These are phyloP conservation scores for Fraxinus velutina DNA, from an alignment of 305 asterid species.

Conservation along the genomic window DNA sequence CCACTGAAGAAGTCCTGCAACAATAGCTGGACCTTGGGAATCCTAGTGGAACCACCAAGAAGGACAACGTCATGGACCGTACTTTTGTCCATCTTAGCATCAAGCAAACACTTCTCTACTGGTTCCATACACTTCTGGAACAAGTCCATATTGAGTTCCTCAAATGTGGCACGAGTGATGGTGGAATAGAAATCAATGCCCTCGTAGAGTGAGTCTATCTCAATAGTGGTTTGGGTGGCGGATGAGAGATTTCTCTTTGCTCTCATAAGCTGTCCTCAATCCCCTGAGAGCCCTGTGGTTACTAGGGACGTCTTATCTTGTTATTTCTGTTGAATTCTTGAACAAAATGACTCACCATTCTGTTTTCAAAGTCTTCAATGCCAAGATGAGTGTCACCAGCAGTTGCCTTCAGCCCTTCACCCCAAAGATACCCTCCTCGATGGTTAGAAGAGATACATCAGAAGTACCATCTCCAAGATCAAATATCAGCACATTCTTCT, in stretches of 20 bases:
- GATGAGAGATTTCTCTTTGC: slow-evolving; percentile 80
- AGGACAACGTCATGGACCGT: slow-evolving; percentile 67
- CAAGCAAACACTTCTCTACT: slow-evolving; percentile 77
- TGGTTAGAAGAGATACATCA: slow-evolving; percentile 74
- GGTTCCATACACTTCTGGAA: slow-evolving; percentile 85
- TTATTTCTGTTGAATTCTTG: slow-evolving; percentile 80
- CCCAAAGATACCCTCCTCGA: slow-evolving; percentile 79
- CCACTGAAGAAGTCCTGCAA: slow-evolving; percentile 80
- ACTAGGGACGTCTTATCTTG: slow-evolving; percentile 65
- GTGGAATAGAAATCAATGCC: slow-evolving; percentile 79
- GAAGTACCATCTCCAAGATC: slow-evolving; percentile 88
- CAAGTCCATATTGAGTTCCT: slow-evolving; percentile 81
- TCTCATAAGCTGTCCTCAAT: slow-evolving; percentile 78
- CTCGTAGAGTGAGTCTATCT: slow-evolving; percentile 73
- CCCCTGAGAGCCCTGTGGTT: slow-evolving; percentile 64
- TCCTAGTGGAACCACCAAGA: slow-evolving; percentile 76
- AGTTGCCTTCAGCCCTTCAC: slow-evolving; percentile 55
- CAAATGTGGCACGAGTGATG: slow-evolving; percentile 78
- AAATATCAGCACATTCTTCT: slow-evolving; percentile 72
- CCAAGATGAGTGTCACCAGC: slow-evolving; percentile 93
- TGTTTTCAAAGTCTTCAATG: slow-evolving; percentile 79
- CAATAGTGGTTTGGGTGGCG: slow-evolving; percentile 77
- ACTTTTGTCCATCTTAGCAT: slow-evolving; percentile 88
- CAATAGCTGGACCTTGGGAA: slow-evolving; percentile 77
- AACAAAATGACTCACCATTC: slow-evolving; percentile 79